Evolutionary conservation across 495 filamentous ascomycete species (phyloP), one percentile per base, ranked within the genome.

Genomic region (Neurospora sp.): DNA sequence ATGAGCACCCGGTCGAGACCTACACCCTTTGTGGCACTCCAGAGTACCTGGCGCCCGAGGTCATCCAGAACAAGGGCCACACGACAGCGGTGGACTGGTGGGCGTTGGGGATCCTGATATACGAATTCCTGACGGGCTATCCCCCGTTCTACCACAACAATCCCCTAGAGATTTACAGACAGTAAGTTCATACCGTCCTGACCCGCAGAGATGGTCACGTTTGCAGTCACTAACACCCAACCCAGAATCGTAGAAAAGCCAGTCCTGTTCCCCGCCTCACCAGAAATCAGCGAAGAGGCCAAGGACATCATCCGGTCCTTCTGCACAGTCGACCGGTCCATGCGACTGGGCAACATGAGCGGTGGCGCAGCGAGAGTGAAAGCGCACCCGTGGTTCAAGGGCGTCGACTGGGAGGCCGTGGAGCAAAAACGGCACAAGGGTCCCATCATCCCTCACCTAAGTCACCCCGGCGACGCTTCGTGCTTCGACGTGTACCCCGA

Each of bases 31-130:
- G 96, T 77, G 96, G 96, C 31, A 99, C 96, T 0, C 96, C 95
- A 37, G 96, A 99, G 78, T 99, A 99, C 80, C 87, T 99, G 22
- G 94, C 96, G 3, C 96, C 96, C 2, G 96, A 99, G 83, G 94
- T 98, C 22, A 98, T 99, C 72, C 91, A 94, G 75, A 96, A 94
- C 79, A 95, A 94, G 78, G 94, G 94, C 16, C 96, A 99, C 78
- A 94, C 93, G 39, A 93, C 93, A 42, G 95, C 96, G 1, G 96
- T 99, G n/a, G 96, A 99, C 81, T 99, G 96, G 96, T 99, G 96
- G 96, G 96, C 96, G 8, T 85, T 98, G 74, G 96, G 96, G 7
- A 97, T 99, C 74, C 81, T 99, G 69, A 93, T 98, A 71, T 98
- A 96, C 80, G 96, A 99, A 79, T 97, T 99, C 77, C 84, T 98